Base-by-base conservation (phyloP, 192 early-diverging fungal species). In the Backusella tarrabulga region DNA sequence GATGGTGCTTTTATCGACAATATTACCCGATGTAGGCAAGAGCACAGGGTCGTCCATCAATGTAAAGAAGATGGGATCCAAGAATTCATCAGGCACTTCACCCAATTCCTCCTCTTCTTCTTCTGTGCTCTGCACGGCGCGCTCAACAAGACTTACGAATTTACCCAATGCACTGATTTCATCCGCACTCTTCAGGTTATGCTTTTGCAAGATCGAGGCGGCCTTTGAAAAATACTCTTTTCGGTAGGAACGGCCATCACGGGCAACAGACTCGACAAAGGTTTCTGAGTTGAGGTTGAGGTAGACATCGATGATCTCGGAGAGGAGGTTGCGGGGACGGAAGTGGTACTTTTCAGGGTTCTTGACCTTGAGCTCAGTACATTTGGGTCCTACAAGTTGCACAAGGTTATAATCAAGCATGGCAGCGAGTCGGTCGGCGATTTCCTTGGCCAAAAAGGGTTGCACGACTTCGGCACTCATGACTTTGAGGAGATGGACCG, bases 401-500 rank as follows among this genome's bases (percentile, higher is more conserved):
- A 91, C 84, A 42, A 99, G 84, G 73, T 97, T 98, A 81, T 94
- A 97, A 83, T 99, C 94, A 63, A 99, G 87, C 98, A 99, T 99
- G n/a, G 95, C 95, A 1, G 97, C 97, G 42, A 99, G 86, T 2
- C 96, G 88, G 56, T 94, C 93, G 19, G 98, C 96, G 66, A 99
- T 95, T 76, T 96, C 95, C 21, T 89, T 86, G 17, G 90, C 92
- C 86, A 97, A 84, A 85, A 99, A 99, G 6, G 96, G 95, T 35
- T 88, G 79, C 6, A 93, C 92, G 17, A 94, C 92, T 40, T 92
- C 88, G 14, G 88, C 83, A 17, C 95, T 93, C 83, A 99, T 79
- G 76, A 94, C 95, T 40, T 88, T 84, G 15, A 99, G 86, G 96
- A 98, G 97, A 38, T 97, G 89, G 1, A 99, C 93, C 0, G 97